Conservation (phyloP, 768 basidiomycete species). For the Daedaleopsis sinensis region DNA sequence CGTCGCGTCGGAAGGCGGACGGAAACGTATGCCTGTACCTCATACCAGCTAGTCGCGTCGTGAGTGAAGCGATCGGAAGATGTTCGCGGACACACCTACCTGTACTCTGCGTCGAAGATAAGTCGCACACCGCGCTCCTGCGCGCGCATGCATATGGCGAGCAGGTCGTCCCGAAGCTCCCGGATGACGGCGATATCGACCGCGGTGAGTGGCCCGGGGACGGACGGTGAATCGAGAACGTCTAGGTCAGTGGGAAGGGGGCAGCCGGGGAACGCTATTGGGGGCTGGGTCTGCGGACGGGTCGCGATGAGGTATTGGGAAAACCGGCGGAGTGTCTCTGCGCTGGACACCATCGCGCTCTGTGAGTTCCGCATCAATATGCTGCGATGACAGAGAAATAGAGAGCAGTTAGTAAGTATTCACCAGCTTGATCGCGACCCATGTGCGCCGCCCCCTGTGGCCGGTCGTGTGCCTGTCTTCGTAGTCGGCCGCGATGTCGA, state of each 20-base stretch:
- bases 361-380: constrained; percentile 27
- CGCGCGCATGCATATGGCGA: constrained; percentile 66
- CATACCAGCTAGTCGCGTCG: constrained; percentile 36
- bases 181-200: constrained; percentile 64
- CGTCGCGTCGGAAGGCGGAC: background rate
- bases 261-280: constrained; percentile 70
- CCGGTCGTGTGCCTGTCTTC: constrained; percentile 49
- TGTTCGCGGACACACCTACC: constrained; percentile 35
- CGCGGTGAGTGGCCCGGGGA: constrained; percentile 40
- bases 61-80: background rate
- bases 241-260: constrained; percentile 62
- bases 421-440: constrained; percentile 87
- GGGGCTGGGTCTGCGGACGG: constrained; percentile 35
- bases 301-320: constrained; percentile 58
- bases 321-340: constrained; percentile 59
- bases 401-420: constrained; percentile 25
- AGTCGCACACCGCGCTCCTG: constrained; percentile 64
- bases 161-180: constrained; percentile 63
- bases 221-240: constrained; percentile 39
- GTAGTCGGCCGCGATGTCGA: constrained; percentile 81
- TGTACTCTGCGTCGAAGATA: constrained; percentile 87
- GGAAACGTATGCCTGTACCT: constrained; percentile 28
- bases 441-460: constrained; percentile 57
- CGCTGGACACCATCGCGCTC: constrained; percentile 72
- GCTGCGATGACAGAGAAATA: constrained; percentile 6